Evolutionary conservation across 2,329 filamentous ascomycete genomes (phyloP), one percentile per base, ranked within the genome.

Genomic region (Paecilomyces variotii): DNA sequence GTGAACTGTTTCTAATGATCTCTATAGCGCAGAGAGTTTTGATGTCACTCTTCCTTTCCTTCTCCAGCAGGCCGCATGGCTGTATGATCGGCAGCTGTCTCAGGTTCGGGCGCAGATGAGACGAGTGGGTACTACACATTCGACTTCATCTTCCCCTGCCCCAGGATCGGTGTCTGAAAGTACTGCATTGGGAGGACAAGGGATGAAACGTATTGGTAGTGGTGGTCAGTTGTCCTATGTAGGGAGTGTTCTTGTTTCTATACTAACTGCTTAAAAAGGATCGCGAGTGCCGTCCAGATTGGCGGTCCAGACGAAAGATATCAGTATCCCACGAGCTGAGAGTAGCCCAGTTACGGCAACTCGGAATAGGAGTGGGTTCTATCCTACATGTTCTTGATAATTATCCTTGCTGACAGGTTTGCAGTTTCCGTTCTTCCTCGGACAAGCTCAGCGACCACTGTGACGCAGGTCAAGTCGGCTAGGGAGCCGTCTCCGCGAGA

Each of bases 81-180:
- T 97, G 4, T 96, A 94, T 69, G 92, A 97, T 71, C 83, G 90
- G 56, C 91, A 97, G 76, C 84, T 95, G 28, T 89, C 90, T 0
- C 91, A 97, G 71, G 90, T 97, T 54, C 86, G 90, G 64, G 91
- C 89, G 24, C 91, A 97, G 76, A 91, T 97, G 79, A 86, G 89
- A 61, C 94, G 88, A 61, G 76, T 78, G 7, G 74, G 70, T 45
- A 73, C 68, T 32, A 72, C 72, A 7, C 73, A 77, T 28, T 77
- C 77, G 12, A 71, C 65, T 28, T 72, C 75, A 5, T 68, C 76
- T 2, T 77, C 75, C n/a, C 76, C 77, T 6, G 71, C 65, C 9
- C 74, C 74, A 2, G 73, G 71, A 7, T 79, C 78, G 7, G 67
- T 73, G 4, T 73, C 76, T 10, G 76, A 72, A 9, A 79, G 77